These are phyloP conservation scores for Tricholoma sp. DNA, from an alignment of 768 basidiomycete genomes.

Conservation along the genomic window DNA sequence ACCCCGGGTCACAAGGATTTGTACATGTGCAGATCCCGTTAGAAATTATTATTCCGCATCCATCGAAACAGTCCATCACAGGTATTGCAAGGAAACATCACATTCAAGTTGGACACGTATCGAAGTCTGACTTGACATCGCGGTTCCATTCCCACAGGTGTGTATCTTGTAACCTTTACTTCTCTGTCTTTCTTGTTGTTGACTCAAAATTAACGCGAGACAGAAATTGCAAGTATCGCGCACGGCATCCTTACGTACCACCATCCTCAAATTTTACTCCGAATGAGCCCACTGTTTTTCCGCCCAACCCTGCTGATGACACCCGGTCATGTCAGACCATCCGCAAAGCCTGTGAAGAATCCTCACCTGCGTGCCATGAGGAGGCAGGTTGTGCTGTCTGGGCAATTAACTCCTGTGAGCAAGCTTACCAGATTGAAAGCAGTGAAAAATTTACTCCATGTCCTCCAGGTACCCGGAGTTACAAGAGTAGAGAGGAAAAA, in stretches of 20 bases:
- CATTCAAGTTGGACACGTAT: too few species aligned
- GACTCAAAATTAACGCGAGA: neutral
- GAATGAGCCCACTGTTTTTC: neutral
- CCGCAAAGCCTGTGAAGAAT: neutral
- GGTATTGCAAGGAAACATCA: constrained; percentile 10
- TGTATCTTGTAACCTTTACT: neutral
- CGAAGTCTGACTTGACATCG: too few species aligned
- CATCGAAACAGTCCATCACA: neutral
- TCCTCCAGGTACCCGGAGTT: constrained; percentile 1
- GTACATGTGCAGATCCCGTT: neutral
- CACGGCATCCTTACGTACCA: too few species aligned
- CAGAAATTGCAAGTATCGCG: neutral
- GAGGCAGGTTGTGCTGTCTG: constrained; percentile 22
- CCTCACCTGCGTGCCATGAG: constrained; percentile 11
- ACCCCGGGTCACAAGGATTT: neutral
- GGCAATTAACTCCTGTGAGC: neutral
- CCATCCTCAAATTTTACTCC: too few species aligned
- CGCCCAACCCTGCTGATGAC: neutral
- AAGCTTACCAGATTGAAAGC: constrained; percentile 4
- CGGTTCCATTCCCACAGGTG: neutral
- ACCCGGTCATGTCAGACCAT: neutral
- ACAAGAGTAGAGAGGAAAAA: constrained; percentile 8
- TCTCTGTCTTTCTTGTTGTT: neutral
- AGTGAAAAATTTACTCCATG: constrained; percentile 1
- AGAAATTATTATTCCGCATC: neutral